Percentiles rank a stretch among this genome's conserved stretches.
phyloP scores from a whole-genome alignment of 139 green algal genomes.

The Picochlorum sp. region DNA sequence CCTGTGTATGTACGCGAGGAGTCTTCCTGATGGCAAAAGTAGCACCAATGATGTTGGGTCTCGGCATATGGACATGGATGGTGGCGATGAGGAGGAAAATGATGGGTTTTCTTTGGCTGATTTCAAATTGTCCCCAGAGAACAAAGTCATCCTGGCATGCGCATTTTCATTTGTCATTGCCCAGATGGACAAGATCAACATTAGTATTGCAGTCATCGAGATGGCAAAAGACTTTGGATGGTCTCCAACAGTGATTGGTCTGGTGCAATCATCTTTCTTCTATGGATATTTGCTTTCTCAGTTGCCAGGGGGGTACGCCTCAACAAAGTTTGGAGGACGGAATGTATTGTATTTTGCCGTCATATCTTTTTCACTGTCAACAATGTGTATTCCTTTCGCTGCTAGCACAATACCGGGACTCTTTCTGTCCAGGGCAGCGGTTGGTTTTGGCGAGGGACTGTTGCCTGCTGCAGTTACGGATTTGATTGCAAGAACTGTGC shows the following conservation, averaged over 20 bases:
- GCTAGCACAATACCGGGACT: conserved; percentile 59
- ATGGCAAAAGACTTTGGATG: conserved; percentile 93
- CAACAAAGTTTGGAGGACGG: conserved; percentile 53
- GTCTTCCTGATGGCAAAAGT: not conserved
- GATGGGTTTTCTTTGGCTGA: conserved; percentile 38
- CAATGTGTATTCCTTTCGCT: conserved; percentile 47
- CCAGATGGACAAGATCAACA: conserved; percentile 97
- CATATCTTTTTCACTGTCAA: conserved; percentile 63
- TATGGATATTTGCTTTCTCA: conserved; percentile 74
- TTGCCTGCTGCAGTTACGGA: conserved; percentile 80
- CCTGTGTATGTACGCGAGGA: too few species aligned
- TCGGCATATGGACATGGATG: not conserved
- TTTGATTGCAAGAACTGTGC: conserved; percentile 73
- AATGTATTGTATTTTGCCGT: conserved; percentile 73
- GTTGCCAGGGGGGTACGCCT: conserved; percentile 81
- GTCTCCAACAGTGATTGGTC: conserved; percentile 51
- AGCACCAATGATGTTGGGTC: not conserved
- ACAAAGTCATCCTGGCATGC: conserved; percentile 62
- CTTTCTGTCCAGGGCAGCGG: conserved; percentile 57
- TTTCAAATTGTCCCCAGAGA: conserved; percentile 42
- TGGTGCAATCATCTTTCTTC: conserved; percentile 93
- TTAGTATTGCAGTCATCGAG: conserved; percentile 92
- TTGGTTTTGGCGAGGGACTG: conserved; percentile 90
- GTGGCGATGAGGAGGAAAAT: not conserved
- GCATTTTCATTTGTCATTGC: conserved; percentile 84